These are phyloP conservation scores for Trichoderma reesei DNA, from an alignment of 495 filamentous ascomycete genomes.

Conservation along the genomic window DNA sequence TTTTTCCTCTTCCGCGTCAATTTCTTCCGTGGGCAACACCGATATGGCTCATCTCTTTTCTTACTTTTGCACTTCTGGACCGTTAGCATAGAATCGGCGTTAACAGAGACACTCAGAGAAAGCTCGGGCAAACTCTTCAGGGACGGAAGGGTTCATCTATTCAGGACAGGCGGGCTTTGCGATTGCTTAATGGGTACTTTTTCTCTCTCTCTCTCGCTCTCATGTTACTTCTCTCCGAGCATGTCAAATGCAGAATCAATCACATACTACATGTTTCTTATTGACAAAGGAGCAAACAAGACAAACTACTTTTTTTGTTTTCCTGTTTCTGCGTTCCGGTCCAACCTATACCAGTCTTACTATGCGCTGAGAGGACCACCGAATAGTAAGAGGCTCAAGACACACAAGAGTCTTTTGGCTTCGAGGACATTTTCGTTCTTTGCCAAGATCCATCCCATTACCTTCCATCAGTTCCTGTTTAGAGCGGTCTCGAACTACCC, in stretches of 20 bases:
- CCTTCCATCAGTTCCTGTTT: not conserved
- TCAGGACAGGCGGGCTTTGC: not conserved
- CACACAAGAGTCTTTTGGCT: not conserved
- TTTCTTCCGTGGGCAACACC: too few relatives aligned
- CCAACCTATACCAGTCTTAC: not conserved
- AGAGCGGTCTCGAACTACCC: not conserved
- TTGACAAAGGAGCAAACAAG: not conserved
- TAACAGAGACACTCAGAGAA: not conserved
- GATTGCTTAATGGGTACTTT: not conserved
- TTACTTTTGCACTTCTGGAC: not conserved
- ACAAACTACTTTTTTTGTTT: not conserved
- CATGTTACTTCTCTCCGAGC: too few relatives aligned
- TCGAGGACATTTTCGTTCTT: not conserved
- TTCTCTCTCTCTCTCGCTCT: not conserved
- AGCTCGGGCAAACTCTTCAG: not conserved
- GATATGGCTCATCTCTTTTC: not conserved
- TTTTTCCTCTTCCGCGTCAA: not conserved
- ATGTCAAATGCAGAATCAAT: too few relatives aligned
- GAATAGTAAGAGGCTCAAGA: not conserved
- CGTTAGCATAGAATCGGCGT: slow-evolving; percentile 1
- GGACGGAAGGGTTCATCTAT: not conserved
- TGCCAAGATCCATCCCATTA: not conserved
- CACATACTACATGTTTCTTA: too few relatives aligned
- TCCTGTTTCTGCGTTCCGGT: not conserved
- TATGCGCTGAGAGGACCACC: not conserved